Percentiles rank a stretch among this genome's conserved stretches.
Evolutionary conservation across 768 basidiomycete genomes (phyloP).

Genomic region (Leccinum olivaceopallidum): DNA sequence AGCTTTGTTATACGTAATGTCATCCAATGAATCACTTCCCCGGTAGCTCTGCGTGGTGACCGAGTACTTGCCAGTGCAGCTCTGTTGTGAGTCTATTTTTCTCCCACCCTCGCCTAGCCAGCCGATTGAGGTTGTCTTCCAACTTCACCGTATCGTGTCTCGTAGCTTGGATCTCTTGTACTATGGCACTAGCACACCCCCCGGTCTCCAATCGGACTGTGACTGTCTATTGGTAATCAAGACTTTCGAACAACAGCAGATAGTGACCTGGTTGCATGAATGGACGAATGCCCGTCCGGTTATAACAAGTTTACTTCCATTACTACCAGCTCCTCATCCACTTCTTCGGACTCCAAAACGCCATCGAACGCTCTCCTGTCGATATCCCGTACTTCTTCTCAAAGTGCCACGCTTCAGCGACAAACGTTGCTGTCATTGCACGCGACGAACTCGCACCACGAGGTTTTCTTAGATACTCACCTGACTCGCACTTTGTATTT

Average conservation of each 20-base stretch:
- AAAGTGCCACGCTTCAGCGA: conserved; percentile 72
- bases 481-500: conserved; percentile 91
- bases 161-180: conserved; percentile 90
- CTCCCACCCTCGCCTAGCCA: background rate
- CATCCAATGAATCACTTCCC: conserved; percentile 68
- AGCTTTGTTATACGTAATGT: conserved; percentile 90
- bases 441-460: conserved; percentile 79
- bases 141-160: conserved; percentile 86
- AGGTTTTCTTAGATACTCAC: conserved; percentile 79
- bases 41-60: conserved; percentile 65
- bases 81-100: conserved; percentile 60
- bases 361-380: conserved; percentile 71
- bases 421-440: conserved; percentile 67
- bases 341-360: conserved; percentile 95
- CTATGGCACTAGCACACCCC: conserved; percentile 73
- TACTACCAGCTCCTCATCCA: conserved; percentile 89
- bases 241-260: conserved; percentile 73
- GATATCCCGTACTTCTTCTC: conserved; percentile 86
- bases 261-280: conserved; percentile 62
- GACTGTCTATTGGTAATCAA: conserved; percentile 86
- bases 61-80: conserved; percentile 52
- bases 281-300: conserved; percentile 32
- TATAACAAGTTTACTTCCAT: conserved; percentile 61
- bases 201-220: conserved; percentile 79
- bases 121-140: conserved; percentile 4